Evolutionary conservation across 495 filamentous ascomycete genomes (phyloP).

Genomic region (Neurospora intermedia): DNA sequence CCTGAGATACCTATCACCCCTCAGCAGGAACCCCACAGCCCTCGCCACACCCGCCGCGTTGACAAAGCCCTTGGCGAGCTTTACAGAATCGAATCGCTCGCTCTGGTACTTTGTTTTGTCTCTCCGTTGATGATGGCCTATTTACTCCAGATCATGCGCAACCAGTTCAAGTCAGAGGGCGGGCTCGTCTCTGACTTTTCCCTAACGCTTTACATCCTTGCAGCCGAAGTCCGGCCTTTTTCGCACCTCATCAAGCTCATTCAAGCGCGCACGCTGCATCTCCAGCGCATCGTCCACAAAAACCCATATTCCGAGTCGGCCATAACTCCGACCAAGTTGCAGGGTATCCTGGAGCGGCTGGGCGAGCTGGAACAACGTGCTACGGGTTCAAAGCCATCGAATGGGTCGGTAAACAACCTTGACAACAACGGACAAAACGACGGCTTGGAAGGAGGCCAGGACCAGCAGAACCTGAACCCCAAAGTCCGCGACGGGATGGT

Average conservation of each 20-base stretch:
- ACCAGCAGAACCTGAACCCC: constrained; percentile 19
- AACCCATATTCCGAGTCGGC: constrained; percentile 34
- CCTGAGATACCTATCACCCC: neutral
- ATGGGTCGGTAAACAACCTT: neutral
- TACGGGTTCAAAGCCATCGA: constrained; percentile 1
- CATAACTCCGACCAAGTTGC: constrained; percentile 34
- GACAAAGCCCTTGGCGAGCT: constrained; percentile 49
- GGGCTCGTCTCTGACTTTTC: constrained; percentile 78
- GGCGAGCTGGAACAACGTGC: constrained; percentile 59
- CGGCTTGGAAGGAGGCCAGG: constrained; percentile 12
- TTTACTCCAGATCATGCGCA: constrained; percentile 65
- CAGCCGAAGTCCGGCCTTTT: constrained; percentile 71
- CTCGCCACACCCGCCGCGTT: constrained; percentile 1
- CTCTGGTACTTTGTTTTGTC: constrained; percentile 67
- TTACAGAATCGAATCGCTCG: constrained; percentile 60
- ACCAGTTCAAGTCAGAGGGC: constrained; percentile 71
- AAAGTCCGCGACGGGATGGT: constrained; percentile 25
- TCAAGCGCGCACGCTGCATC: constrained; percentile 65
- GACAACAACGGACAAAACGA: constrained; percentile 17
- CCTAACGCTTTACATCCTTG: constrained; percentile 85
- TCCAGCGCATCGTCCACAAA: constrained; percentile 62
- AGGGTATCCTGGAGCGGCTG: constrained; percentile 52
- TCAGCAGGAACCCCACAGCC: neutral
- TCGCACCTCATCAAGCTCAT: constrained; percentile 74
- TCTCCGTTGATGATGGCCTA: constrained; percentile 69